Conservation (phyloP, 2,329 filamentous ascomycete species). For the Epichloe typhina region DNA sequence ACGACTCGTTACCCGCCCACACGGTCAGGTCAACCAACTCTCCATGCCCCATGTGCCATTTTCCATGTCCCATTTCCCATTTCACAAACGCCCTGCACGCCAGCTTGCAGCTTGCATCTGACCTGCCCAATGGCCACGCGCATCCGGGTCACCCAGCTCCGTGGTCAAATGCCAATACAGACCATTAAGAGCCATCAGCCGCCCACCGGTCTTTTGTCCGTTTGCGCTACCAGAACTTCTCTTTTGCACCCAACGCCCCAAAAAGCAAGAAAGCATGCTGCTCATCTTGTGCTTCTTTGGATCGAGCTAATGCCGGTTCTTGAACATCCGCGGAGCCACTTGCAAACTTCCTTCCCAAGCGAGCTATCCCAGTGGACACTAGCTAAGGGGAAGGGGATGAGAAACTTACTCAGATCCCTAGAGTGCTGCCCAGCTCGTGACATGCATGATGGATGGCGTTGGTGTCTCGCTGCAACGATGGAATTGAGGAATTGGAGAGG, state of each 20-base stretch:
- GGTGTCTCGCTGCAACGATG: neutral
- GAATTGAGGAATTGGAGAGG: neutral
- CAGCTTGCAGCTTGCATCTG: no score
- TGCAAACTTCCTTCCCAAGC: neutral
- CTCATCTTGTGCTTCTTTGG: neutral
- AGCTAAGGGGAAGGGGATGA: neutral
- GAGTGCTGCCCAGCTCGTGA: neutral
- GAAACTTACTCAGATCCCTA: neutral
- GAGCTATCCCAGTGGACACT: neutral
- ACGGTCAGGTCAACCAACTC: no score
- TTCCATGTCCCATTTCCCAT: no score
- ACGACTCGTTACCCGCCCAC: neutral
- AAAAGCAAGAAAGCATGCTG: neutral
- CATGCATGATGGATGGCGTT: no score
- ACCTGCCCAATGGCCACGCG: neutral
- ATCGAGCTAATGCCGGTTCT: neutral
- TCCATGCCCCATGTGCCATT: no score
- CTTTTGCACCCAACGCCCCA: neutral
- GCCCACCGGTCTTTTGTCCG: neutral
- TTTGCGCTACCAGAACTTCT: neutral
- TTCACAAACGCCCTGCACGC: no score
- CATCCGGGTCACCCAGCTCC: neutral
- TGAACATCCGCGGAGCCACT: neutral
- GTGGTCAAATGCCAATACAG: no score
- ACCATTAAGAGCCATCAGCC: no score